phyloP scores from a whole-genome alignment of 768 basidiomycete genomes.

The Hericium erinaceus region DNA sequence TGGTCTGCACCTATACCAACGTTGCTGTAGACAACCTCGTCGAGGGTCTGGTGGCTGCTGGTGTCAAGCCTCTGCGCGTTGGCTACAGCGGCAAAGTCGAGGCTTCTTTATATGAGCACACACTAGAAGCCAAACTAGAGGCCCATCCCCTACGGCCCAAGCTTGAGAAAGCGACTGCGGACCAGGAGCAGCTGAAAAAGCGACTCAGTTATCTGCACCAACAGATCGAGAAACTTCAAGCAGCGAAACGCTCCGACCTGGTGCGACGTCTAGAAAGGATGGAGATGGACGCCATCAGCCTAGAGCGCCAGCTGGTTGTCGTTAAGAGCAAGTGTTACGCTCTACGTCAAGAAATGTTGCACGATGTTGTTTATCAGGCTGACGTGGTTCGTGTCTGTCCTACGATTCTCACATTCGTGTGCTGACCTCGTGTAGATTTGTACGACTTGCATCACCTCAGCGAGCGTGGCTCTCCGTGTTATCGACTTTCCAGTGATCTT shows the following conservation, averaged over 20 bases:
- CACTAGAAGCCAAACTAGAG: constrained; percentile 55
- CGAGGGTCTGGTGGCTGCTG: constrained; percentile 52
- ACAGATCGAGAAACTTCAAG: constrained; percentile 14
- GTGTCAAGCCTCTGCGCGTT: constrained; percentile 68
- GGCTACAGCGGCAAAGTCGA: constrained; percentile 57
- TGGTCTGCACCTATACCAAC: constrained; percentile 93
- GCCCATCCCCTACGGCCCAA: constrained; percentile 45
- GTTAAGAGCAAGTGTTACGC: constrained; percentile 39
- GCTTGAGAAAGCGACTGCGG: constrained; percentile 32
- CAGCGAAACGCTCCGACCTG: neutral
- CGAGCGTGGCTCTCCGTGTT: constrained; percentile 51
- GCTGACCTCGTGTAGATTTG: constrained; percentile 47
- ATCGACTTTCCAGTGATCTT: constrained; percentile 91
- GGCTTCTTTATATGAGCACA: constrained; percentile 42
- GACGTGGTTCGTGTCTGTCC: constrained; percentile 56
- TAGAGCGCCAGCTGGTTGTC: constrained; percentile 24
- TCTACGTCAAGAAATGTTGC: constrained; percentile 52
- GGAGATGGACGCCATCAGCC: constrained; percentile 16
- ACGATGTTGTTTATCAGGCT: constrained; percentile 49
- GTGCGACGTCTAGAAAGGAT: constrained; percentile 21
- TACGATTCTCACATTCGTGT: neutral
- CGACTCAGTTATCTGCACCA: constrained; percentile 20
- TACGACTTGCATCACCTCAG: constrained; percentile 80
- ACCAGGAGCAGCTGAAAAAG: constrained; percentile 25
- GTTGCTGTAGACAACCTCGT: constrained; percentile 89